Evolutionary conservation across 2,329 filamentous ascomycete species (phyloP), one percentile per base, ranked within the genome.

Genomic region (Apiospora sp.): DNA sequence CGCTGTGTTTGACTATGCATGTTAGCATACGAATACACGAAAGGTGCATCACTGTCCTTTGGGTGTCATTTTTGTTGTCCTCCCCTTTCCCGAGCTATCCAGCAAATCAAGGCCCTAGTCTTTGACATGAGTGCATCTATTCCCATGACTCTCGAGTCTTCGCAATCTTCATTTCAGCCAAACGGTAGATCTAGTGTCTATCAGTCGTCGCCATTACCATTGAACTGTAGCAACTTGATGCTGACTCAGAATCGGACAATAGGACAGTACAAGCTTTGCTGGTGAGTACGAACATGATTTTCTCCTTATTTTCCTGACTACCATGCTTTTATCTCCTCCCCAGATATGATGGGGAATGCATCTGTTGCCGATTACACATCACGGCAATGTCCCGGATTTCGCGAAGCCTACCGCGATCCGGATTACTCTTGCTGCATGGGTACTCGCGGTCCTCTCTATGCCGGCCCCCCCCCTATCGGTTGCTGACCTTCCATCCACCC

Each of bases 211-310:
- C 46, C 46, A 61, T 61, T 22, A 49, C 16, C 44, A 49, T 69
- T 27, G 34, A 69, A 69, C 68, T 54, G 48, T 70, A 58, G 37
- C 30, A 73, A 71, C 72, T 74, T 64, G 73, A 75, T 80, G 79
- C 79, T 80, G 79, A 80, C 75, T 80, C 79, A 80, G 77, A 79
- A 69, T 70, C 43, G 48, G 71, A 77, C 75, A 72, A 80, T 79
- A 79, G 76, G 76, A 76, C 69, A 76, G 75, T 75, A 71, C 77
- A 76, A 78, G 74, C 72, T 73, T 74, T 51, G 73, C 67, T 78
- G 79, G 79, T 81, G 76, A 77, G 79, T 80, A 64, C 34, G 34
- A 64, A 64, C 58, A 64, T 64, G 58, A 27, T 51, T 51, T 24
- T 13, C 7, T 64, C 13, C 12, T 41, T 64, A 3, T 37, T 64